phyloP scores from a whole-genome alignment of 1,284 basidiomycete species.

The Marasmius oreades region DNA sequence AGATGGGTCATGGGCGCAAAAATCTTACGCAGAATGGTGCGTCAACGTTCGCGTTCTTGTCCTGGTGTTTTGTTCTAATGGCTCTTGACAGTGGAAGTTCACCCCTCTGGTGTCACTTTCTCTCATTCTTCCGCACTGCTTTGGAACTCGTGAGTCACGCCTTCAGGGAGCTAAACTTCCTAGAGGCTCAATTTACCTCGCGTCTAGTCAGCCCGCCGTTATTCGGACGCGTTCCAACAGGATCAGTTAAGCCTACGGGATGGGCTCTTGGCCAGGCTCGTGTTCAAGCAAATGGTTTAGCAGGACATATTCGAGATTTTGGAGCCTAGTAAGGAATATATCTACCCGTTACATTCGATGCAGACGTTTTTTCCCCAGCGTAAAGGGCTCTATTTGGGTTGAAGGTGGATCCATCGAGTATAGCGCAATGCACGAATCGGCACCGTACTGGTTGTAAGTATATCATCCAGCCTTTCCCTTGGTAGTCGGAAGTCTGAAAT shows the following conservation, averaged over 20 bases:
- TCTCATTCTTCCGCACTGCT: neutral
- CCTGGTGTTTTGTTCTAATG: too few relatives aligned
- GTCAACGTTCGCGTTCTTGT: too few relatives aligned
- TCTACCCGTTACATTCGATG: neutral
- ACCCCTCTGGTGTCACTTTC: too few relatives aligned
- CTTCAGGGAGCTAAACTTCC: neutral
- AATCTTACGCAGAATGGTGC: too few relatives aligned
- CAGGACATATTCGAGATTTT: constrained; percentile 34
- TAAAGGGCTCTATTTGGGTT: constrained; percentile 39
- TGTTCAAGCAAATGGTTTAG: constrained; percentile 35
- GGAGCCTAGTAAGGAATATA: constrained; percentile 28
- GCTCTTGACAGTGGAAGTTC: too few relatives aligned
- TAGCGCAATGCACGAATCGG: constrained; percentile 38
- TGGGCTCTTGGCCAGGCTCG: constrained; percentile 37
- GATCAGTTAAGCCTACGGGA: constrained; percentile 33
- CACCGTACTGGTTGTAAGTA: constrained; percentile 40
- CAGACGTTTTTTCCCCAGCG: constrained; percentile 18
- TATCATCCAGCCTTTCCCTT: neutral
- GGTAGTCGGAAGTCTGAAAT: neutral
- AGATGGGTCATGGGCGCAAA: too few relatives aligned
- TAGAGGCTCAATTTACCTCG: neutral
- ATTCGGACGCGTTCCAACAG: constrained; percentile 29
- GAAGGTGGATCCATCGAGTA: constrained; percentile 38
- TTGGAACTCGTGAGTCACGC: neutral
- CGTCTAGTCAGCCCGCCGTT: constrained; percentile 26